Base-by-base conservation (phyloP, 164 flowering plant species). In the Berberis thunbergii region DNA sequence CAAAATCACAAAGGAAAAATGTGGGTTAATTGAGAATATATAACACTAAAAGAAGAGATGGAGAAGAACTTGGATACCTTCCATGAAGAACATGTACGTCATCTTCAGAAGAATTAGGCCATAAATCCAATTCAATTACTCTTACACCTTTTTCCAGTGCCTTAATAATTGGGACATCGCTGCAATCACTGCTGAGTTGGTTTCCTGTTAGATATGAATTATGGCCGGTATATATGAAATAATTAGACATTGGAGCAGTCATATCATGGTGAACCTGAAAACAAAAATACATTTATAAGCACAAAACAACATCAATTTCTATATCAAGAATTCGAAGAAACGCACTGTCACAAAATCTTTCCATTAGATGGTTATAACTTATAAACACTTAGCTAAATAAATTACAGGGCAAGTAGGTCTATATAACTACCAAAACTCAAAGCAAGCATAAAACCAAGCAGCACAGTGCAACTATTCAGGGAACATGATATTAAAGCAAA, bases 191-290 rank as follows among this genome's bases (percentile, higher is more conserved):
- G 73, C 86, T 90, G 13, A 91, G 76, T 78, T 91, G 97, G 67
- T 91, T 91, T 64, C 96, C 97, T 6, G 93, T 91, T 45, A 91
- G 69, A 70, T 91, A 91, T 60, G 97, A 86, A 73, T 91, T 91
- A 69, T 91, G 97, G 26, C 97, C 91, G 43, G 96, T 86, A 67
- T 77, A 88, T 73, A 88, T 88, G 79, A 73, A 91, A 73, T 91
- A 91, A 72, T 91, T 87, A 61, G 86, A 78, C 73, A 91, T 61
- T 60, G 97, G 96, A 70, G 87, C 87, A 66, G 74, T 80, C 97
- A 88, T 91, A 77, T 88, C 91, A 48, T 91, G 91, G 74, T 83
- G 86, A 66, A 80, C 75, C 84, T 80, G 77, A 26, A 62, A 74
- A 56, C 41, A 54, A 60, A 53, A 40, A 66, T 26, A 55, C 50